These are phyloP conservation scores for Chaetomiaceae sp. DNA, from an alignment of 2,329 filamentous ascomycete species.

Conservation along the genomic window DNA sequence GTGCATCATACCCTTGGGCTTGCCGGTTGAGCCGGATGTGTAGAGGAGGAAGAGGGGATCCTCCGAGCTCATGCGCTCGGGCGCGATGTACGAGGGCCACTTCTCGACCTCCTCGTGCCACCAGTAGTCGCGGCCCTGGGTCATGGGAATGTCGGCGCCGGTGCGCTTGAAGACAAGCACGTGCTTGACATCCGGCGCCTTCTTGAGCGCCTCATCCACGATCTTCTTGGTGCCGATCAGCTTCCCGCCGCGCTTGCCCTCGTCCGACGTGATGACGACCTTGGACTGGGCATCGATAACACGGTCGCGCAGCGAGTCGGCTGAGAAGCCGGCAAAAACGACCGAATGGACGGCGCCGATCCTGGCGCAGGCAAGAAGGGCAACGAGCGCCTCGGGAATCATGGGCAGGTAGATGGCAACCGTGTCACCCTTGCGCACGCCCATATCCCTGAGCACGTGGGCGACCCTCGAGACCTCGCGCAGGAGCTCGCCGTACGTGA, in stretches of 20 bases:
- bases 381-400: slow-evolving; percentile 92
- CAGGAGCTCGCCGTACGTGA: slow-evolving; percentile 90
- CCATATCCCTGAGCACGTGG: slow-evolving; percentile 87
- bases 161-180: slow-evolving; percentile 94
- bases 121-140: slow-evolving; percentile 82
- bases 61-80: slow-evolving; percentile 84
- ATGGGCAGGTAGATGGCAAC: slow-evolving; percentile 97
- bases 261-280: slow-evolving; percentile 94
- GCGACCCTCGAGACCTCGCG: slow-evolving; percentile 84
- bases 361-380: slow-evolving; percentile 83
- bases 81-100: slow-evolving; percentile 87
- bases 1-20: slow-evolving; percentile 99
- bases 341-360: slow-evolving; percentile 97
- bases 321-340: slow-evolving; percentile 95
- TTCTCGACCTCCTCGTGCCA: slow-evolving; percentile 99
- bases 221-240: slow-evolving; percentile 98
- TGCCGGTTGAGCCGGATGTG: slow-evolving; percentile 94
- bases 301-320: slow-evolving; percentile 90
- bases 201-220: slow-evolving; percentile 93
- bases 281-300: slow-evolving; percentile 86
- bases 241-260: slow-evolving; percentile 97
- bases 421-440: slow-evolving; percentile 93
- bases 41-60: slow-evolving; percentile 97
- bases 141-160: slow-evolving; percentile 87
- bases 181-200: slow-evolving; percentile 81